Conservation (phyloP, 768 basidiomycete genomes). For the Calocybe indica region DNA sequence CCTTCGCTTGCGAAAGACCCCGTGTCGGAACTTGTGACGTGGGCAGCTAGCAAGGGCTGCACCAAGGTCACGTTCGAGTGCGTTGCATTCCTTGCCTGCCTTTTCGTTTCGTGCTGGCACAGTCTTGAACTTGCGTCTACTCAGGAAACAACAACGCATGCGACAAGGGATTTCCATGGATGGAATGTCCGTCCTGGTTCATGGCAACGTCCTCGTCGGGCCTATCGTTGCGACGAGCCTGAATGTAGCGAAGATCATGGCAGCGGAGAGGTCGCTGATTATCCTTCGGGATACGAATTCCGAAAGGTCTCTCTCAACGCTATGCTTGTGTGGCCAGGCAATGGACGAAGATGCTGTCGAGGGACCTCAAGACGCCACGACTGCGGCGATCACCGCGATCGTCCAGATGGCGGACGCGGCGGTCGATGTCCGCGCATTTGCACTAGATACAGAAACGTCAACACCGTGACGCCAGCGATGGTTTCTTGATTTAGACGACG, state of each 20-base stretch:
- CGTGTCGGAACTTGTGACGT: conserved; percentile 63
- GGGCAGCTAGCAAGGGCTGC: conserved; percentile 58
- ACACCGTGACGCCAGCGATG: too few species aligned
- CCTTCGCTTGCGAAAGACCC: conserved; percentile 66
- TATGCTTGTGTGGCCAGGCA: too few species aligned
- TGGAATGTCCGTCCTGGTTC: conserved; percentile 53
- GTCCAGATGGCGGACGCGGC: too few species aligned
- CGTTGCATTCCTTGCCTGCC: neutral
- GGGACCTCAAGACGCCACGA: too few species aligned
- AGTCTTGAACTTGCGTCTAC: neutral
- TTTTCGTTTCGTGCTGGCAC: too few species aligned
- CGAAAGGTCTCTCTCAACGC: conserved; percentile 32
- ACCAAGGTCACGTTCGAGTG: conserved; percentile 27
- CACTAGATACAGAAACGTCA: too few species aligned
- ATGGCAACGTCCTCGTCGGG: conserved; percentile 48
- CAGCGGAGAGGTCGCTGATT: conserved; percentile 55
- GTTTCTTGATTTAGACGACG: too few species aligned
- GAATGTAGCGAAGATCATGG: conserved; percentile 61
- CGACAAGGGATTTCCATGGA: conserved; percentile 22
- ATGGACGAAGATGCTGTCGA: too few species aligned
- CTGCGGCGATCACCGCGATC: too few species aligned
- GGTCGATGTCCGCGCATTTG: too few species aligned
- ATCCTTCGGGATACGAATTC: conserved; percentile 42
- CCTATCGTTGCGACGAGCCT: conserved; percentile 55
- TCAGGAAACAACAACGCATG: conserved; percentile 15